Base-by-base conservation (phyloP, 371 early-diverging fungal species). In the Batrachochytrium dendrobatidis region DNA sequence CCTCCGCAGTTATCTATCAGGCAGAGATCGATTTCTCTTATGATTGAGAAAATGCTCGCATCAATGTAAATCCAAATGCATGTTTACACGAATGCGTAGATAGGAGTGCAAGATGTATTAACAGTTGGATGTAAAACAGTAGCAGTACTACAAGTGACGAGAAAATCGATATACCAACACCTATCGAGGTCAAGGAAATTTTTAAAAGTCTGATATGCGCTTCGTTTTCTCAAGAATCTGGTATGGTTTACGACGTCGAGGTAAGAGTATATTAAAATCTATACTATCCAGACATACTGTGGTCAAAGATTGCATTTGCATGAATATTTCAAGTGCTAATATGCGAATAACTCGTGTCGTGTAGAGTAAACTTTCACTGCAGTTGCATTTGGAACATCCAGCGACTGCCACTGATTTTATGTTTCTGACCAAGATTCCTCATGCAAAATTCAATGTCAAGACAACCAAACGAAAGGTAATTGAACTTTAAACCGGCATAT, bases 361-460 rank as follows among this genome's bases (percentile, higher is more conserved):
- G n/a, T 49, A 82, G 73, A 77, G 79, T 53, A 72, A 74, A 20
- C 74, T 88, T 25, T 70, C 71, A 44, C 75, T 88, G 62, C 79
- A 75, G 0, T 67, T 87, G 0, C 77, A 78, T 3, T 68, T 83
- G 46, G 74, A 72, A 6, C 87, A 88, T 61, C 65, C 69, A 2
- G 75, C 76, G 25, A 79, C 87, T 0, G 71, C 72, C 17, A 61
- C 71, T 7, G 87, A 86, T 48, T 87, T 82, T 61, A 61, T 76
- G 53, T 86, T 88, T 49, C 71, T 90, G 59, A 78, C 83, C 5
- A 69, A 68, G 25, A 76, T 84, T 31, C 72, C 80, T 15, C 69
- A 79, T 2, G 81, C 86, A 0, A 75, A 80, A 3, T 61, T 90
- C 31, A 70, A 75, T 24, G 68, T 87, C n/a, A 71, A 80, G 55